Conservation (phyloP, 2,329 filamentous ascomycete genomes). For the Didymella pomorum region DNA sequence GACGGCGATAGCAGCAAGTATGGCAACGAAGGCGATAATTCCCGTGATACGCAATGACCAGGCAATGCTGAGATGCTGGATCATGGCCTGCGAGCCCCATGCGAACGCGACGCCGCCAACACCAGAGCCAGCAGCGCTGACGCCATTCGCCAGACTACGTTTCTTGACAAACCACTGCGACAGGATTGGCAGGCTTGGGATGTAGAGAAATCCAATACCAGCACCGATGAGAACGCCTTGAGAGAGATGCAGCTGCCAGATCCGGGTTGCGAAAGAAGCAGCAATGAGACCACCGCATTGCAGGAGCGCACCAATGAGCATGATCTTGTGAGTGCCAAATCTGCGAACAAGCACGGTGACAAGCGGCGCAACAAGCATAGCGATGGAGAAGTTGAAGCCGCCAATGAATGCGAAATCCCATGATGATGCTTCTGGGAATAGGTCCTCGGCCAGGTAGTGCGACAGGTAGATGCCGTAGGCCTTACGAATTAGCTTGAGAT, state of each 20-base stretch:
- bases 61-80: conserved; percentile 39
- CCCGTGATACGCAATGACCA: conserved; percentile 55
- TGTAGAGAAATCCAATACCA: conserved; percentile 51
- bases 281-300: conserved; percentile 44
- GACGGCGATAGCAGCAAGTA: conserved; percentile 35
- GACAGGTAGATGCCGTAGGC: conserved; percentile 54
- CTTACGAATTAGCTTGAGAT: neutral
- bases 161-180: conserved; percentile 53
- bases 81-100: conserved; percentile 46
- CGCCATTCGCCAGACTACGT: conserved; percentile 52
- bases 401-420: conserved; percentile 52
- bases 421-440: conserved; percentile 41
- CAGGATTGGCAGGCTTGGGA: conserved; percentile 45
- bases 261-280: conserved; percentile 46
- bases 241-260: conserved; percentile 52
- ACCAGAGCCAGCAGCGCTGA: conserved; percentile 50
- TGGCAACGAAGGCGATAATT: conserved; percentile 38
- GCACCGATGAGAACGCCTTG: conserved; percentile 52
- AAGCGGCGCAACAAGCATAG: conserved; percentile 43
- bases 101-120: conserved; percentile 46
- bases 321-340: conserved; percentile 32
- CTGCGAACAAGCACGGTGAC: conserved; percentile 36
- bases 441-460: conserved; percentile 47
- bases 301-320: conserved; percentile 45
- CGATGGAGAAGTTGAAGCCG: conserved; percentile 44